A percentile compares a stretch with the other conserved stretches of the same genome.
These are phyloP conservation scores for Sclerotinia spermophila DNA, from an alignment of 2,329 filamentous ascomycete species.

Conservation along the genomic window DNA sequence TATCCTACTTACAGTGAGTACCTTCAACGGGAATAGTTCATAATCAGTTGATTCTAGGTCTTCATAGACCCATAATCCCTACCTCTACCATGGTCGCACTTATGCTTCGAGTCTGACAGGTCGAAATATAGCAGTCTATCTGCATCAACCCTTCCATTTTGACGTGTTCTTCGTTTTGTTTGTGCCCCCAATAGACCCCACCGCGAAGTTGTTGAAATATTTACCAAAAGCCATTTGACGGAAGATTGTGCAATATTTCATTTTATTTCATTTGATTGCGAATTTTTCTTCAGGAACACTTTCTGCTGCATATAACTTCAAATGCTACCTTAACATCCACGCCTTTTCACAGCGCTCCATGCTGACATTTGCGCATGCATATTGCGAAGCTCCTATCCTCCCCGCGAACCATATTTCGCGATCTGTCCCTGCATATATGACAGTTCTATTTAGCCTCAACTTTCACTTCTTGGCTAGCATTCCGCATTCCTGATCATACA, in stretches of 20 bases:
- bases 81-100: neutral
- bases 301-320: neutral
- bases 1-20: neutral
- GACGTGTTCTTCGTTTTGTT: neutral
- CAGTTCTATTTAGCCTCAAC: neutral
- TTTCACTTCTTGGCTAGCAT: neutral
- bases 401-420: slow-evolving; percentile 1
- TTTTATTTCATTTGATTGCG: neutral
- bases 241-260: neutral
- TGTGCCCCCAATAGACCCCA: neutral
- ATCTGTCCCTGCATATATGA: slow-evolving; percentile 13
- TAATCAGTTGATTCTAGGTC: neutral
- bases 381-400: neutral
- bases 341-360: neutral
- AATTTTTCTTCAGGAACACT: neutral
- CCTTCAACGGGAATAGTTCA: neutral
- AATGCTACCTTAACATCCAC: neutral
- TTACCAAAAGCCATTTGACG: neutral
- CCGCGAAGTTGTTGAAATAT: neutral
- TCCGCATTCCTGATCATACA: neutral
- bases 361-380: slow-evolving; percentile 10
- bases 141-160: neutral
- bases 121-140: neutral
- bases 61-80: neutral
- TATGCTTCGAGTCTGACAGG: slow-evolving; percentile 8